These are phyloP conservation scores for Synchytrium microbalum DNA, from an alignment of 371 early-diverging fungal genomes.

Conservation along the genomic window DNA sequence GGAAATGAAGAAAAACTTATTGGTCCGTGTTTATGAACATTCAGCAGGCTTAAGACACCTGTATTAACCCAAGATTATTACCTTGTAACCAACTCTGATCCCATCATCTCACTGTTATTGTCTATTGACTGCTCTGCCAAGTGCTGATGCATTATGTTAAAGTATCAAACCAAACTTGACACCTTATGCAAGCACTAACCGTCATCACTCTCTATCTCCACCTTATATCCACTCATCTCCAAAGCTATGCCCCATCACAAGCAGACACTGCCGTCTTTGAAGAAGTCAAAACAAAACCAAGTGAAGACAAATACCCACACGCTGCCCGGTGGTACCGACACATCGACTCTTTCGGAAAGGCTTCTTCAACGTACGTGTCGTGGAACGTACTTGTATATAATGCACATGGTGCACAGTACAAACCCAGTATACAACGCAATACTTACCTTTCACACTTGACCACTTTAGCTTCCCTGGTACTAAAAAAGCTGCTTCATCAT, in stretches of 20 bases:
- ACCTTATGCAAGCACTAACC: no score
- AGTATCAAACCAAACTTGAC: constrained; percentile 8
- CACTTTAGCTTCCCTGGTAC: constrained; percentile 36
- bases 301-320: constrained; percentile 71
- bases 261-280: constrained; percentile 83
- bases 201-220: no score
- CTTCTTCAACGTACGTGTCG: constrained; percentile 38
- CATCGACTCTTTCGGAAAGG: constrained; percentile 53
- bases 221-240: constrained; percentile 12
- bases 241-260: constrained; percentile 65
- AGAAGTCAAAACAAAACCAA: constrained; percentile 64
- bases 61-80: constrained; percentile 4
- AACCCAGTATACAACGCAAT: neutral
- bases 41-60: constrained; percentile 13
- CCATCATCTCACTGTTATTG: neutral
- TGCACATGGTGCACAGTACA: no score
- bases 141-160: neutral
- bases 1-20: constrained; percentile 11
- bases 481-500: constrained; percentile 42
- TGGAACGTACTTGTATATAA: constrained; percentile 11
- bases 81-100: constrained; percentile 6
- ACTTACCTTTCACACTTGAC: neutral
- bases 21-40: constrained; percentile 25
- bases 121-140: neutral
- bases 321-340: constrained; percentile 93